These are phyloP conservation scores for Pleomassaria siparia DNA, from an alignment of 2,329 filamentous ascomycete species.

Conservation along the genomic window DNA sequence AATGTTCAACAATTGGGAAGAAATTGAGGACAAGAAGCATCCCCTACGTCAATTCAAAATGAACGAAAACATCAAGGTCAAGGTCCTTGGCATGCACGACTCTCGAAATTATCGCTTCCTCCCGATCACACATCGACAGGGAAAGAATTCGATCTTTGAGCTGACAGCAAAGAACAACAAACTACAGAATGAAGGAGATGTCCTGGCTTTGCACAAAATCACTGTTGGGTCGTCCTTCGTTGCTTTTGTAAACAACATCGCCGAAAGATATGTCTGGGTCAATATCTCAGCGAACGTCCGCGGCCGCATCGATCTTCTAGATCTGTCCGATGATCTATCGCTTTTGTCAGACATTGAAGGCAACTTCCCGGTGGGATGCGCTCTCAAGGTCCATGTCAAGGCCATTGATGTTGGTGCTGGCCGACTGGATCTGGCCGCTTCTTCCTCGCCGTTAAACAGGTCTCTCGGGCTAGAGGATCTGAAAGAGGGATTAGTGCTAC, in stretches of 20 bases:
- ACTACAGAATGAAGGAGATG: conserved; percentile 56
- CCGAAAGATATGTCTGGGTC: conserved; percentile 80
- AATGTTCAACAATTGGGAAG: conserved; percentile 83
- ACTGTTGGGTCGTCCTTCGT: conserved; percentile 70
- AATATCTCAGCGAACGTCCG: conserved; percentile 86
- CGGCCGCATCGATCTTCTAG: conserved; percentile 78
- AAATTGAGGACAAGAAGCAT: conserved; percentile 78
- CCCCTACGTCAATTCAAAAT: conserved; percentile 74
- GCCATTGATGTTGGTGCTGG: conserved; percentile 71
- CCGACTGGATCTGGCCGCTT: conserved; percentile 80
- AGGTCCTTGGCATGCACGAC: conserved; percentile 84
- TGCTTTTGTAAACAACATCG: conserved; percentile 89
- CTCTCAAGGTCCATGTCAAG: conserved; percentile 77
- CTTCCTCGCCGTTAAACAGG: conserved; percentile 58
- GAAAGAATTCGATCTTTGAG: conserved; percentile 79
- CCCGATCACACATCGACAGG: conserved; percentile 81
- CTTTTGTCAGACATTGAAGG: conserved; percentile 72
- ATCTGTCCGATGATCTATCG: conserved; percentile 84
- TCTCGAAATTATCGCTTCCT: conserved; percentile 88
- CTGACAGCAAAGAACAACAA: conserved; percentile 74
- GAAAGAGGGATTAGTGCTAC: conserved; percentile 76
- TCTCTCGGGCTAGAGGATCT: conserved; percentile 70
- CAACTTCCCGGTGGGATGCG: conserved; percentile 89
- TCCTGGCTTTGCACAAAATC: conserved; percentile 72
- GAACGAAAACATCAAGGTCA: conserved; percentile 71